Conservation (phyloP, 805 yeast genomes). For the Candida broadrunensis region DNA sequence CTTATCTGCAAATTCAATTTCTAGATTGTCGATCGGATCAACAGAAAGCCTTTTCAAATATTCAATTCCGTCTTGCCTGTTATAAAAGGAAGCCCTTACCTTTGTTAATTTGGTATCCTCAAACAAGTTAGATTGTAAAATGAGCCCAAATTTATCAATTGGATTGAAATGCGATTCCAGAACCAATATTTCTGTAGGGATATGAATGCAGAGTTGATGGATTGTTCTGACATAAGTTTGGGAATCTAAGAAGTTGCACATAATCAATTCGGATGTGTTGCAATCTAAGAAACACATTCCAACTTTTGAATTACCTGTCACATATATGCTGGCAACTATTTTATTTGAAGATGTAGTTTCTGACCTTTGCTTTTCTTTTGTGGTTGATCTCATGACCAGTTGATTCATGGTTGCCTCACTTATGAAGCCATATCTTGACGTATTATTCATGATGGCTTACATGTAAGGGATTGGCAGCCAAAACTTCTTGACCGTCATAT, state of each 20-base stretch:
- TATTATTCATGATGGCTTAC: neutral
- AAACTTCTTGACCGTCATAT: neutral
- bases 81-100: conserved; percentile 2
- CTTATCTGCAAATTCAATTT: conserved; percentile 3
- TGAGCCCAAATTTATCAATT: conserved; percentile 3
- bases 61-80: conserved; percentile 3
- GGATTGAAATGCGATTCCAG: conserved; percentile 2
- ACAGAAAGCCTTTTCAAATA: neutral
- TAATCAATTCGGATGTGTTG: neutral
- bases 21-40: neutral
- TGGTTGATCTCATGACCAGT: neutral
- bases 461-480: neutral
- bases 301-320: neutral
- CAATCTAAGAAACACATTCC: neutral
- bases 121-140: conserved; percentile 2
- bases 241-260: conserved; percentile 5
- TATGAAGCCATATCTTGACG: neutral
- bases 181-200: conserved; percentile 3
- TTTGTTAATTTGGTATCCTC: neutral
- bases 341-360: neutral
- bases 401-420: neutral
- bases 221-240: conserved; percentile 6
- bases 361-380: neutral
- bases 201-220: conserved; percentile 4
- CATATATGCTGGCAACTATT: neutral